Evolutionary conservation across 306 rosid species (phyloP).

Genomic region (Medicago arabica): DNA sequence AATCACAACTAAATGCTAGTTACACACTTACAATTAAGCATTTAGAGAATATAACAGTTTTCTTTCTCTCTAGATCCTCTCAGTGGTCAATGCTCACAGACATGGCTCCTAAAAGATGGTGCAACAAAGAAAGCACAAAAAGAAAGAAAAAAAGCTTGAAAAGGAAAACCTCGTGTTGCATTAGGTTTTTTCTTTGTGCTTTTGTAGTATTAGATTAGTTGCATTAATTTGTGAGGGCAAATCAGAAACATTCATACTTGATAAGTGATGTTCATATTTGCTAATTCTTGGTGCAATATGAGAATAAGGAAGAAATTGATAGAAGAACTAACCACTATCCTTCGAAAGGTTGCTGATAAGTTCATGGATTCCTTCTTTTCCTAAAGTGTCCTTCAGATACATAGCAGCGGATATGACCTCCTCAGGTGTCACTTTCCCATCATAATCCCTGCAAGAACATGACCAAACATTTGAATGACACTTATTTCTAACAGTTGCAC

Average conservation of each 20-base stretch:
- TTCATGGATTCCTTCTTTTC: slow-evolving; percentile 82
- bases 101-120: not conserved
- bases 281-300: slow-evolving; percentile 1
- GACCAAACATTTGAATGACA: slow-evolving; percentile 20
- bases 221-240: slow-evolving; percentile 15
- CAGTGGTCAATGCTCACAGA: too few species aligned
- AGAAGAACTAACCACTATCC: slow-evolving; percentile 61
- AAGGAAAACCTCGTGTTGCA: slow-evolving; percentile 2
- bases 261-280: slow-evolving; percentile 21
- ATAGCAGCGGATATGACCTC: slow-evolving; percentile 84
- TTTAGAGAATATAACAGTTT: too few species aligned
- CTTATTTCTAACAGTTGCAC: slow-evolving; percentile 20
- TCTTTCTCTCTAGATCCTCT: too few species aligned
- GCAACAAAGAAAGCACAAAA: not conserved
- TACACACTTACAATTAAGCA: too few species aligned
- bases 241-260: slow-evolving; percentile 12
- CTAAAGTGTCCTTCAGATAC: slow-evolving; percentile 77
- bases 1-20: too few species aligned
- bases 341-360: slow-evolving; percentile 79
- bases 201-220: slow-evolving; percentile 19
- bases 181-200: not conserved
- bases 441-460: slow-evolving; percentile 72
- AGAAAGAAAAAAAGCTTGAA: not conserved
- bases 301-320: slow-evolving; percentile 25
- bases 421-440: slow-evolving; percentile 88